Conservation (phyloP, 116 monocot genomes). For the Papilionanthe hybrid region DNA sequence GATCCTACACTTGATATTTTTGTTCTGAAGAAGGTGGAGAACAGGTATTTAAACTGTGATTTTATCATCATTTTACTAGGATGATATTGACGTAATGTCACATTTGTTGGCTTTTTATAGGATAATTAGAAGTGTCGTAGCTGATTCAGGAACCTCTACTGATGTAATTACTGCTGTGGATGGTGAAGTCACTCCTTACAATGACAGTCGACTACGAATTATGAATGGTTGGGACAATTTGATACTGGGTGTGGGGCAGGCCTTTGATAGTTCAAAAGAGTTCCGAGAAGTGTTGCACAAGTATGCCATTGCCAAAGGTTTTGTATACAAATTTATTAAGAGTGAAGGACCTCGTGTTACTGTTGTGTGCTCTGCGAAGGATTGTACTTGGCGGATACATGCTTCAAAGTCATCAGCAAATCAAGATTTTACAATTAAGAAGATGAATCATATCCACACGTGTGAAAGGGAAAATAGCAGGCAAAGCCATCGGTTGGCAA, state of each 20-base stretch:
- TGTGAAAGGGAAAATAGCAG: slow-evolving; percentile 27
- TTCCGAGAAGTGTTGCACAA: slow-evolving; percentile 41
- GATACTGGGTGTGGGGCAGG: slow-evolving; percentile 37
- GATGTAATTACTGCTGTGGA: slow-evolving; percentile 16
- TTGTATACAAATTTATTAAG: slow-evolving; percentile 34
- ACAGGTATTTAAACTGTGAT: slow-evolving; percentile 14
- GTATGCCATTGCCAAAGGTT: slow-evolving; percentile 38
- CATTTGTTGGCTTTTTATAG: slow-evolving; percentile 8
- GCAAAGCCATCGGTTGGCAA: slow-evolving; percentile 26
- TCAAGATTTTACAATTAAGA: slow-evolving; percentile 32
- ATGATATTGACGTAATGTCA: background rate
- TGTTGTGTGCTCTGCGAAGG: slow-evolving; percentile 26
- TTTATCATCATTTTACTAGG: background rate
- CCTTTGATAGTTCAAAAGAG: slow-evolving; percentile 24
- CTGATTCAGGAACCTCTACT: slow-evolving; percentile 21
- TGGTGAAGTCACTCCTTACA: slow-evolving; percentile 14
- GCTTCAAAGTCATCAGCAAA: slow-evolving; percentile 28
- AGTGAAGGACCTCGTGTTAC: slow-evolving; percentile 33
- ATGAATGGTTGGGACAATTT: slow-evolving; percentile 19
- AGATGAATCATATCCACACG: slow-evolving; percentile 25
- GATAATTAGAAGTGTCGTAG: slow-evolving; percentile 23
- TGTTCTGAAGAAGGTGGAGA: slow-evolving; percentile 25
- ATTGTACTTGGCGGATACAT: slow-evolving; percentile 43
- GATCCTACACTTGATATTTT: slow-evolving; percentile 25
- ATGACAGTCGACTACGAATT: slow-evolving; percentile 14